Evolutionary conservation across 768 basidiomycete genomes (phyloP), one percentile per base, ranked within the genome.

Genomic region (Trametopsis cervina): DNA sequence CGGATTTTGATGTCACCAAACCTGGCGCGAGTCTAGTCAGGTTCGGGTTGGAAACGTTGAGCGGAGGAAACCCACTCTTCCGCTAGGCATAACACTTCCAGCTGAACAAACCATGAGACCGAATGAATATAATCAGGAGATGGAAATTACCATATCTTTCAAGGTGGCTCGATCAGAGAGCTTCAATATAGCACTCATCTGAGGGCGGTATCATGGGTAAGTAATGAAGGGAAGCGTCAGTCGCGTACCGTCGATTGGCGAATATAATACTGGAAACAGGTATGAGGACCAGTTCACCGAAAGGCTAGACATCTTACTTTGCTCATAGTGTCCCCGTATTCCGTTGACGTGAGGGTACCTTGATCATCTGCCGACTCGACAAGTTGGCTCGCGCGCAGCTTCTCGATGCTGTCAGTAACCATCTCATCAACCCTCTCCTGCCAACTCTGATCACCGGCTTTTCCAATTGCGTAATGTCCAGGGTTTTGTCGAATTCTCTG

Each of bases 401-500:
- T 73, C 36, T 63, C 55, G 21, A 91, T 69, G 48, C 81, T 83
- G 44, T 83, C 71, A 60, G 74, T 70, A n/a, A 92, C 81, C 50
- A 92, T 73, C 38, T 83, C 78, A 44, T 89, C 83, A 4, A 92
- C 61, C 45, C 78, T 73, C 42, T 81, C 79, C 55, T 85, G 73
- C 83, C 87, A 89, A 1, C 77, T 73, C 55, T 81, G 76, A 21
- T 68, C 66, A 4, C 72, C 68, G 12, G 68, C 65, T 60, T 82
- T 80, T 20, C 72, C 75, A 18, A 85, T 66, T 6, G 78, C 70
- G 59, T 98, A 99, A 59, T 85, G 76, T 7, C 61, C 60, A 0
- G 93, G 89, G 59, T 99, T 97, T 63, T 82, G 81, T 54, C 81
- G 78, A 48, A 99, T 81, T 18, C 96, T 76, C 44, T 85, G 84